Evolutionary conservation across 2,329 filamentous ascomycete species (phyloP).

Genomic region (Phialophora verrucosa): DNA sequence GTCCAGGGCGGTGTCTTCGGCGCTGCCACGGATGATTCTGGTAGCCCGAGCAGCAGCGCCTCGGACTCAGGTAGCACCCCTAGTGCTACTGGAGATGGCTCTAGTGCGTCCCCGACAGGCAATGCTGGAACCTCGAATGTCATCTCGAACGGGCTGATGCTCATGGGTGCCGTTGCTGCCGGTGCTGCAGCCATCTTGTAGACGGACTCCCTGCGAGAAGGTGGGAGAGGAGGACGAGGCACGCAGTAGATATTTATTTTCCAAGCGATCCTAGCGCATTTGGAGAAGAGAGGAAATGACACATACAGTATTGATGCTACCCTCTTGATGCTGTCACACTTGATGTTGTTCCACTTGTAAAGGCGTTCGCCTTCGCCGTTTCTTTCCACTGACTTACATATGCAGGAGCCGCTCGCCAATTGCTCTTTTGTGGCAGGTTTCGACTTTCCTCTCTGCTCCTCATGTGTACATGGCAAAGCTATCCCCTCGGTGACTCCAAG

Average conservation of each 20-base stretch:
- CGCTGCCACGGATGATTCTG: conserved; percentile 13
- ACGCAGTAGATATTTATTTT: conserved; percentile 7
- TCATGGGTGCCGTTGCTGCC: conserved; percentile 29
- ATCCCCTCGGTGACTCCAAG: not conserved
- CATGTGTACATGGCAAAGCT: too few species aligned
- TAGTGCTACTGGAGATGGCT: conserved; percentile 10
- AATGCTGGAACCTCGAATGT: conserved; percentile 22
- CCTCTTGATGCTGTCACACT: not conserved
- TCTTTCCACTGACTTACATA: not conserved
- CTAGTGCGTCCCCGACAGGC: conserved; percentile 19
- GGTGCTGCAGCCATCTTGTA: conserved; percentile 32
- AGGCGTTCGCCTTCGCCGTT: not conserved
- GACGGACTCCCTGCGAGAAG: not conserved
- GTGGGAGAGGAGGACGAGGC: not conserved
- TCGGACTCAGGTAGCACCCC: conserved; percentile 3
- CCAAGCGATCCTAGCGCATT: not conserved
- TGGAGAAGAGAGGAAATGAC: not conserved
- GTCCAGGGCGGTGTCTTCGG: conserved; percentile 35
- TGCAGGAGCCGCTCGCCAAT: not conserved
- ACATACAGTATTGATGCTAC: not conserved
- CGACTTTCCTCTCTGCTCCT: not conserved
- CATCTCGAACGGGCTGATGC: conserved; percentile 26
- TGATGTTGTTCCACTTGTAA: not conserved
- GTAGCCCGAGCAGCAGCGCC: conserved; percentile 12
- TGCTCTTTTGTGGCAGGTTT: not conserved